Percentiles rank a stretch among this genome's conserved stretches.
Evolutionary conservation across 1,284 basidiomycete species (phyloP).

Genomic region (Cutaneotrichosporon sp.): DNA sequence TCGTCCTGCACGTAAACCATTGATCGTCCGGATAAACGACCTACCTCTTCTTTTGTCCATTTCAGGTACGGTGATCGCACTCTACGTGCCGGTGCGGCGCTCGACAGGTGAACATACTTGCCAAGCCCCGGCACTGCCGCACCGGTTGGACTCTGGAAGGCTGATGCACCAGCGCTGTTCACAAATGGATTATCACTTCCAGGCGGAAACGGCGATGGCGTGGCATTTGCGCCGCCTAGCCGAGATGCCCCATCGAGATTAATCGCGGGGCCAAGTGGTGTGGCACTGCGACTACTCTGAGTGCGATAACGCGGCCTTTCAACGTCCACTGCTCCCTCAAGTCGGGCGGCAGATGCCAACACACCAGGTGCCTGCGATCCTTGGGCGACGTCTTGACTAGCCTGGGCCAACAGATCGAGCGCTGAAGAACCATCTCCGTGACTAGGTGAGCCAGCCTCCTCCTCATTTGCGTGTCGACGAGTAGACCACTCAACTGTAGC

Average conservation of each 20-base stretch:
- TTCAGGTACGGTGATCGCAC: slow-evolving; percentile 44
- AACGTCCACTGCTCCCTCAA: slow-evolving; percentile 19
- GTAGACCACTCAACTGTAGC: slow-evolving; percentile 19
- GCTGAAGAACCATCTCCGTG: slow-evolving; percentile 26
- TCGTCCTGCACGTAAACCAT: slow-evolving; percentile 32
- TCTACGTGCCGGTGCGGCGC: slow-evolving; percentile 36
- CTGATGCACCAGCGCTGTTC: not conserved
- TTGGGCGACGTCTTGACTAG: slow-evolving; percentile 29
- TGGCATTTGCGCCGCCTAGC: not conserved
- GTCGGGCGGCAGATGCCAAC: slow-evolving; percentile 9
- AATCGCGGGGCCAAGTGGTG: slow-evolving; percentile 35
- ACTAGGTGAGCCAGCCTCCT: slow-evolving; percentile 8
- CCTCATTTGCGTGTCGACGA: slow-evolving; percentile 9
- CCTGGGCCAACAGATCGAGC: slow-evolving; percentile 40
- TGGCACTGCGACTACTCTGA: slow-evolving; percentile 9
- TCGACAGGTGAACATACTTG: slow-evolving; percentile 43
- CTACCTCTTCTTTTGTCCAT: slow-evolving; percentile 46
- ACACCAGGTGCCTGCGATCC: slow-evolving; percentile 5
- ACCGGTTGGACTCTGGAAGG: slow-evolving; percentile 35
- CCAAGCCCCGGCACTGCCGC: slow-evolving; percentile 42
- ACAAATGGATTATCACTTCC: slow-evolving; percentile 12
- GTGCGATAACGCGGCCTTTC: not conserved
- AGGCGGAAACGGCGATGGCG: not conserved
- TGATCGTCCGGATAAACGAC: slow-evolving; percentile 5
- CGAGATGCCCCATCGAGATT: slow-evolving; percentile 17